phyloP scores from a whole-genome alignment of 176 grass and related monocot genomes.

The Typha latifolia region DNA sequence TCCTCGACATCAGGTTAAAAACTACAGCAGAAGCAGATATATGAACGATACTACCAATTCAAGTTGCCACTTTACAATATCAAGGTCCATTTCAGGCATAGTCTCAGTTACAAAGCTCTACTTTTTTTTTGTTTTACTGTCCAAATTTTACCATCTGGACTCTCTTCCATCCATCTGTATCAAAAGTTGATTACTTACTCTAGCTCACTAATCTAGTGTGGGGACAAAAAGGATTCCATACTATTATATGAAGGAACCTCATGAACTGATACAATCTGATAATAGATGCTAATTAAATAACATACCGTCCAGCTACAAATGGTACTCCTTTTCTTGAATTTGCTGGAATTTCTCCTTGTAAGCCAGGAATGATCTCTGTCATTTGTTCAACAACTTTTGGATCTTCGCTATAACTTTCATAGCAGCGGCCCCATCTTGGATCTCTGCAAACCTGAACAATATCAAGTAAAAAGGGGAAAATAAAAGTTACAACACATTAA shows the following conservation, averaged over 20 bases:
- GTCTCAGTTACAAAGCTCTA: too few species aligned
- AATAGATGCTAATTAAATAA: neutral
- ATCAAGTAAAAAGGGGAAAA: neutral
- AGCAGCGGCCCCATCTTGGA: conserved; percentile 3
- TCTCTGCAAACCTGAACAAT: conserved; percentile 3
- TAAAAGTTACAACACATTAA: neutral
- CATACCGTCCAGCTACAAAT: conserved; percentile 4
- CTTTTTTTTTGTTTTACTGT: too few species aligned
- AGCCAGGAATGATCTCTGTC: neutral
- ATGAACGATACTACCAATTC: too few species aligned
- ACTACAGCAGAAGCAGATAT: too few species aligned
- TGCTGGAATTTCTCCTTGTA: conserved; percentile 5
- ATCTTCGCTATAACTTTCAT: conserved; percentile 1
- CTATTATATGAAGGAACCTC: neutral
- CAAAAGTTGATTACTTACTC: too few species aligned
- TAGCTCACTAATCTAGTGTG: neutral
- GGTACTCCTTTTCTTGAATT: conserved; percentile 1
- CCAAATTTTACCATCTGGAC: too few species aligned
- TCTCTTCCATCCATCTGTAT: too few species aligned
- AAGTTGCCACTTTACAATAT: too few species aligned
- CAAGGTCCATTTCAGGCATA: too few species aligned
- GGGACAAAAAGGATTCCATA: neutral
- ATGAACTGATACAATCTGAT: neutral
- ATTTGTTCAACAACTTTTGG: neutral
- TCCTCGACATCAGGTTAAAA: too few species aligned